phyloP scores from a whole-genome alignment of 75 land plant species.

The Azolla pinnata region DNA sequence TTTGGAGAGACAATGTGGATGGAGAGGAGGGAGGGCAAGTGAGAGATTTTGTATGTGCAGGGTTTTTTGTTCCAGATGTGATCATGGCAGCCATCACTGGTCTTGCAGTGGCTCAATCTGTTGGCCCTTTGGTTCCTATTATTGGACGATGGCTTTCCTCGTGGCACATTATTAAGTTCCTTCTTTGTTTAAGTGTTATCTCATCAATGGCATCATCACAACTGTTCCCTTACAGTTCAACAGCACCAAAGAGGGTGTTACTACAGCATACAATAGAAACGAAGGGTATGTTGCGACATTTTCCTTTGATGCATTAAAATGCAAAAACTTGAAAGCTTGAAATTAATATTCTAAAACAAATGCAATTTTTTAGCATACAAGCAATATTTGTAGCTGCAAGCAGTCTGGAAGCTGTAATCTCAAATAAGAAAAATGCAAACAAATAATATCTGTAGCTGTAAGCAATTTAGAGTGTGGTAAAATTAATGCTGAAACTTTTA shows the following conservation, averaged over 20 bases:
- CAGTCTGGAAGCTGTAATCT: background rate
- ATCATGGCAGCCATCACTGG: constrained; percentile 71
- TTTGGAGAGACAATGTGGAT: too few relatives aligned
- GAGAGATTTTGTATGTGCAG: constrained; percentile 33
- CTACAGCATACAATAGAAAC: constrained; percentile 60
- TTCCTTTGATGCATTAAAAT: background rate
- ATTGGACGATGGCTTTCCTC: constrained; percentile 54
- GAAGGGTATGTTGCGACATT: constrained; percentile 27
- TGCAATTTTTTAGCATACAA: background rate
- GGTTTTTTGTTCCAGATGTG: constrained; percentile 65
- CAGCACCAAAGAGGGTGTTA: constrained; percentile 79
- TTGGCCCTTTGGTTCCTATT: constrained; percentile 71
- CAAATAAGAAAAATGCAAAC: too few relatives aligned
- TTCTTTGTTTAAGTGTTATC: constrained; percentile 48
- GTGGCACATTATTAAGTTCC: constrained; percentile 37
- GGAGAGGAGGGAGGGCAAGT: background rate
- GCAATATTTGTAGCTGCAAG: background rate
- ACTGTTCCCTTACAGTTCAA: constrained; percentile 68
- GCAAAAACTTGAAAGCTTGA: too few relatives aligned
- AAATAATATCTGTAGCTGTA: background rate
- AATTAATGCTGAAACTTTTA: too few relatives aligned
- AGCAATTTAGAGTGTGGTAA: too few relatives aligned
- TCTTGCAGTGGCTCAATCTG: constrained; percentile 51
- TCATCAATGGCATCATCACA: constrained; percentile 65
- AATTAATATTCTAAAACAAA: too few relatives aligned